phyloP scores from a whole-genome alignment of 768 basidiomycete genomes.

The Leucocoprinus birnbaumii region DNA sequence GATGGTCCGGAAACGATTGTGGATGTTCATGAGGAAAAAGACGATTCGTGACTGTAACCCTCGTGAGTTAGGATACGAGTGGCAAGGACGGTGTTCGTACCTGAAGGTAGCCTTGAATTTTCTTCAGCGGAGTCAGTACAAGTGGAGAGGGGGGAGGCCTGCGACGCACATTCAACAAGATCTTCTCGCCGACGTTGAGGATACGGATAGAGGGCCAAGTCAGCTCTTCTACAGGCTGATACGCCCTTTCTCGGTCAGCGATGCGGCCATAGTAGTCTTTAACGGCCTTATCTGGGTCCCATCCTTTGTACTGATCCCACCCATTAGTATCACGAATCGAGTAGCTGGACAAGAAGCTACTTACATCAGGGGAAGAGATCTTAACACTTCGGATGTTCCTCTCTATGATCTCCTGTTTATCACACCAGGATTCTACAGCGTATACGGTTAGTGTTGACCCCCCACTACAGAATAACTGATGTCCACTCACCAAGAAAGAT shows the following conservation, averaged over 20 bases:
- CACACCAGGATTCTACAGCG: constrained; percentile 81
- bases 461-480: not conserved
- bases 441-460: not conserved
- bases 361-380: constrained; percentile 95
- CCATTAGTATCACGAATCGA: constrained; percentile 6
- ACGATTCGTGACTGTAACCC: constrained; percentile 80
- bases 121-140: constrained; percentile 32
- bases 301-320: constrained; percentile 72
- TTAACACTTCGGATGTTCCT: constrained; percentile 95
- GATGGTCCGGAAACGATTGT: constrained; percentile 89
- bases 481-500: constrained; percentile 75
- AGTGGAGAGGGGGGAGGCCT: not conserved
- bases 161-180: constrained; percentile 81
- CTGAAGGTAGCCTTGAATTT: constrained; percentile 87
- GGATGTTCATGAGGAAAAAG: constrained; percentile 99
- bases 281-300: constrained; percentile 91
- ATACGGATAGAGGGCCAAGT: constrained; percentile 95
- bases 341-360: constrained; percentile 24
- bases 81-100: constrained; percentile 29
- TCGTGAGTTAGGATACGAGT: not conserved
- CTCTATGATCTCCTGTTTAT: constrained; percentile 90
- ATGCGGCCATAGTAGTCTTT: constrained; percentile 93
- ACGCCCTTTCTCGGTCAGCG: constrained; percentile 78
- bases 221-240: constrained; percentile 89
- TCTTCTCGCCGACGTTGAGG: constrained; percentile 94